These are phyloP conservation scores for Cladobotryum protrusum DNA, from an alignment of 2,329 filamentous ascomycete genomes.

Conservation along the genomic window DNA sequence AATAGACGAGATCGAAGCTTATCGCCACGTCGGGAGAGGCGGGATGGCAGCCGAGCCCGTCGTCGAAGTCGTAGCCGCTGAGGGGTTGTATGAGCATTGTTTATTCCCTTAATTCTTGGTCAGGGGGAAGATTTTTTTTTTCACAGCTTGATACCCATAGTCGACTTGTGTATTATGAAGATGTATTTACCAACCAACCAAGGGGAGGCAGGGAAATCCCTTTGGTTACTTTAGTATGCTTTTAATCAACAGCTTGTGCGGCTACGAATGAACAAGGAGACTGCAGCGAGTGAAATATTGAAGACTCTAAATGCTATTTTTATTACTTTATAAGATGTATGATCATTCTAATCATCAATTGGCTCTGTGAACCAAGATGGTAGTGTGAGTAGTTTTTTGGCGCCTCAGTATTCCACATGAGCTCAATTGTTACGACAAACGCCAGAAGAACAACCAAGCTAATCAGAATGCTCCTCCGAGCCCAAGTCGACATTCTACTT, in stretches of 20 bases:
- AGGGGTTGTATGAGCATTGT: not conserved
- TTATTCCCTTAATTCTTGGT: not conserved
- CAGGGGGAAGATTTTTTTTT: too few relatives aligned
- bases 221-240: not conserved
- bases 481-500: not conserved
- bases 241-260: not conserved
- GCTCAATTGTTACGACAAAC: conserved; percentile 19
- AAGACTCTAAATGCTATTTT: too few relatives aligned
- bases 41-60: conserved; percentile 34
- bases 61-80: conserved; percentile 30
- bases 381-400: not conserved
- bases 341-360: conserved; percentile 1
- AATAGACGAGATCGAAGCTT: conserved; percentile 26
- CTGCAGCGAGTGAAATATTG: not conserved
- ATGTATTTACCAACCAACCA: too few relatives aligned
- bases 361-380: conserved; percentile 1
- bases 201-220: too few relatives aligned
- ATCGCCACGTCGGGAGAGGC: conserved; percentile 29
- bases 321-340: not conserved
- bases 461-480: conserved; percentile 10
- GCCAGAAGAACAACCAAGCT: conserved; percentile 19
- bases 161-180: not conserved
- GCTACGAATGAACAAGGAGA: not conserved
- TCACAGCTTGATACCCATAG: not conserved
- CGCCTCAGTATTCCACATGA: conserved; percentile 4